A percentile compares a stretch with the other conserved stretches of the same genome.
Evolutionary conservation across 2,329 filamentous ascomycete genomes (phyloP).

Genomic region (Didymella arachidicola): DNA sequence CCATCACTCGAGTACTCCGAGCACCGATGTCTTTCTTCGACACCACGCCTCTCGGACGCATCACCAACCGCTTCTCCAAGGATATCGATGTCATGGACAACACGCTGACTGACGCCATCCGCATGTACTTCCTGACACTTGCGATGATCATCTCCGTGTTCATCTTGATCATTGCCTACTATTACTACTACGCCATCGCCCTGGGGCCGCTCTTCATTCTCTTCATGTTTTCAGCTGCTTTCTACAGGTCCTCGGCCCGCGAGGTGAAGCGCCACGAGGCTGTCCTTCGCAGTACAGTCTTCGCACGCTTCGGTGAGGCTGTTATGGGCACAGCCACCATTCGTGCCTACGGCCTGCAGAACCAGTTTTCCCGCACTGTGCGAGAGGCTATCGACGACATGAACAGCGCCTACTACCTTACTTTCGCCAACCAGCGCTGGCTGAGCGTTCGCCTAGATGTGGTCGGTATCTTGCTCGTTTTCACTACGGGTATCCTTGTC

Average conservation of each 20-base stretch:
- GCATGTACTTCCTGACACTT: constrained; percentile 90
- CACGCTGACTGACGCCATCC: constrained; percentile 83
- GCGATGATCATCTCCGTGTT: constrained; percentile 71
- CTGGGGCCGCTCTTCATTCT: constrained; percentile 74
- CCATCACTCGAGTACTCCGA: constrained; percentile 76
- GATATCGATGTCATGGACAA: constrained; percentile 98
- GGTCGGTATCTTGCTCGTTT: constrained; percentile 84
- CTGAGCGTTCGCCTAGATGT: constrained; percentile 83
- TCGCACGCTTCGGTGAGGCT: constrained; percentile 90
- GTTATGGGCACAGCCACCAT: constrained; percentile 85
- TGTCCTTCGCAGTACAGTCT: constrained; percentile 84
- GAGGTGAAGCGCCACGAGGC: constrained; percentile 96
- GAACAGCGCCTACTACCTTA: constrained; percentile 93
- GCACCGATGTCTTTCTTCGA: constrained; percentile 92
- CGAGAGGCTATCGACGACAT: constrained; percentile 83
- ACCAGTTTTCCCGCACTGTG: constrained; percentile 75
- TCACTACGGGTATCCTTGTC: constrained; percentile 87
- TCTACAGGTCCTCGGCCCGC: constrained; percentile 89
- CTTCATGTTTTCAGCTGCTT: constrained; percentile 83
- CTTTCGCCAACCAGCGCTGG: constrained; percentile 96
- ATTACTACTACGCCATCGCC: constrained; percentile 83
- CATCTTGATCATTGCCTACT: constrained; percentile 91
- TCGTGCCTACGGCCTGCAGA: constrained; percentile 83
- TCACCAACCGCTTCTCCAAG: constrained; percentile 94
- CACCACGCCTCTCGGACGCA: constrained; percentile 91